These are phyloP conservation scores for Fulvia fulva DNA, from an alignment of 2,329 filamentous ascomycete species.

Conservation along the genomic window DNA sequence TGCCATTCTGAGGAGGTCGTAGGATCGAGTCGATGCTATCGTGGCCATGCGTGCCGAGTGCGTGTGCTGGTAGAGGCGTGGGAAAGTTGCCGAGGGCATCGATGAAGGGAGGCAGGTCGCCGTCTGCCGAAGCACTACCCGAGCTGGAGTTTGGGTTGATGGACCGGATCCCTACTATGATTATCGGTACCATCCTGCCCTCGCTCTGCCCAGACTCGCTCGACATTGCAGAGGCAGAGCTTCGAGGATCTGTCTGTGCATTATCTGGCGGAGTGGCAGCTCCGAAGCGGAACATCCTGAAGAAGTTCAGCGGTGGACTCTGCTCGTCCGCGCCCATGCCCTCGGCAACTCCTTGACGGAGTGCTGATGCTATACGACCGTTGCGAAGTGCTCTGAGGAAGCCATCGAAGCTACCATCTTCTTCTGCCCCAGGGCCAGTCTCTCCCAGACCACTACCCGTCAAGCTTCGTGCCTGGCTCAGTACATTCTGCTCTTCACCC, in stretches of 20 bases:
- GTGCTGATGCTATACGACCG: slow-evolving; percentile 54
- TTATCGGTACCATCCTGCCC: slow-evolving; percentile 62
- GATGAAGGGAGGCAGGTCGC: slow-evolving; percentile 49
- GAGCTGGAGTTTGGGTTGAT: slow-evolving; percentile 52
- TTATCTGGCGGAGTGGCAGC: slow-evolving; percentile 41
- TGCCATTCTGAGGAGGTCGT: slow-evolving; percentile 52
- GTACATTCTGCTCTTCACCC: slow-evolving; percentile 54
- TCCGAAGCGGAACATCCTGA: slow-evolving; percentile 65
- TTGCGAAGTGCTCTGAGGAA: slow-evolving; percentile 61
- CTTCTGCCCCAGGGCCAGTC: slow-evolving; percentile 40
- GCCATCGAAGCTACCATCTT: slow-evolving; percentile 60
- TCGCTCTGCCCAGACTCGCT: slow-evolving; percentile 41
- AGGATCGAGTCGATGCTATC: slow-evolving; percentile 49
- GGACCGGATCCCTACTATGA: slow-evolving; percentile 65
- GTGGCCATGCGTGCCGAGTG: slow-evolving; percentile 35
- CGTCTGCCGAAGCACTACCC: slow-evolving; percentile 36
- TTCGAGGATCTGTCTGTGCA: slow-evolving; percentile 21
- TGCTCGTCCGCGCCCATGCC: slow-evolving; percentile 38
- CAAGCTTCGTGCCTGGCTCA: slow-evolving; percentile 53
- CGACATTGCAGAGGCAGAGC: slow-evolving; percentile 13
- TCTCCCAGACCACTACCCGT: slow-evolving; percentile 39
- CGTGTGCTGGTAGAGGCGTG: slow-evolving; percentile 33
- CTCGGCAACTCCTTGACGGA: slow-evolving; percentile 43
- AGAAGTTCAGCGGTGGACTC: slow-evolving; percentile 60
- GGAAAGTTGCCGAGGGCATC: slow-evolving; percentile 50